Evolutionary conservation across 148 eudicot species (phyloP).

Genomic region (Vaccinium darrowii): DNA sequence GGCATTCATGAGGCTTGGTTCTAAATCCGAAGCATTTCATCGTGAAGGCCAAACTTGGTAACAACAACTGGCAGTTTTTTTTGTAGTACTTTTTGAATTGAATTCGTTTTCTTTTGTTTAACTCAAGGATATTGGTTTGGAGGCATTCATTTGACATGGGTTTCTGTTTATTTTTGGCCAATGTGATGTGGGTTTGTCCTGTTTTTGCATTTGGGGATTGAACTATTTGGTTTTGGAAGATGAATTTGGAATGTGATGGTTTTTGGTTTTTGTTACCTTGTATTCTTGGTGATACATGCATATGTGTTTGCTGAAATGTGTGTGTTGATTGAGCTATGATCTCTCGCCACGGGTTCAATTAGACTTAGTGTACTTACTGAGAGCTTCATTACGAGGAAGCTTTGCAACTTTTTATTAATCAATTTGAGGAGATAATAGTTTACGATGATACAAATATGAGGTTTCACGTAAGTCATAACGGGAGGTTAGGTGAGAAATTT

Average conservation of each 20-base stretch:
- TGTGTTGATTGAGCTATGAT: no score
- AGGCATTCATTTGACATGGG: slow-evolving; percentile 6
- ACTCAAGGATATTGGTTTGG: not conserved
- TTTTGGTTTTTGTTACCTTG: not conserved
- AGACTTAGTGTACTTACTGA: not conserved
- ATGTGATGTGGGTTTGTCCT: not conserved
- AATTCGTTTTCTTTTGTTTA: not conserved
- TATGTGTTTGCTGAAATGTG: slow-evolving; percentile 10
- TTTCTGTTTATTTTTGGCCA: not conserved
- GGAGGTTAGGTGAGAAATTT: not conserved
- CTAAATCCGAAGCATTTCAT: slow-evolving; percentile 63
- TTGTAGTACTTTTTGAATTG: not conserved
- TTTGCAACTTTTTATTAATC: not conserved
- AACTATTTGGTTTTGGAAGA: not conserved
- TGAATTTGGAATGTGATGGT: not conserved
- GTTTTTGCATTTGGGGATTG: slow-evolving; percentile 3
- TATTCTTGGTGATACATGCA: not conserved
- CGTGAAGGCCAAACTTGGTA: slow-evolving; percentile 72
- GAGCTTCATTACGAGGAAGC: no score
- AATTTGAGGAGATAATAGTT: not conserved
- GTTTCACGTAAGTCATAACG: not conserved
- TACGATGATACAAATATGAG: not conserved
- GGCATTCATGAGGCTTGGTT: slow-evolving; percentile 69
- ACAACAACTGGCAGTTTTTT: not conserved
- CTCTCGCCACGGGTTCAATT: not conserved